A percentile compares a stretch with the other conserved stretches of the same genome.
Conservation (phyloP, 2,329 filamentous ascomycete species). For the Pyrenophora tritici-repentis region DNA sequence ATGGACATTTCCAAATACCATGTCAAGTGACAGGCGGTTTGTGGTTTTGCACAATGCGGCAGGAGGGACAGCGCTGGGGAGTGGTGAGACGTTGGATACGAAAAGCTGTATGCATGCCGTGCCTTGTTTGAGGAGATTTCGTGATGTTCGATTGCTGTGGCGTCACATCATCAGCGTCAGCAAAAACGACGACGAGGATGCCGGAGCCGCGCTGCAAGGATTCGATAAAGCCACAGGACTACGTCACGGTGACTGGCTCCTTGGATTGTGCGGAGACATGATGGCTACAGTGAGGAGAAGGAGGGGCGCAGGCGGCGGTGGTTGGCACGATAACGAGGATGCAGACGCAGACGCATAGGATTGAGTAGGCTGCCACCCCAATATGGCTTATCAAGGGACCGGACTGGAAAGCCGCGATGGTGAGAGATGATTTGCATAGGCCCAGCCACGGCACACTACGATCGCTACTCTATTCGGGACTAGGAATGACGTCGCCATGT, state of each 20-base stretch:
- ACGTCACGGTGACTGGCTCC: conserved; percentile 12
- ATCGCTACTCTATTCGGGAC: conserved; percentile 10
- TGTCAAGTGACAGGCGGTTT: neutral
- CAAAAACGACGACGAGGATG: neutral
- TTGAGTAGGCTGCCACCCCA: no score
- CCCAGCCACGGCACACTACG: conserved; percentile 9
- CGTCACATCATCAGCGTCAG: conserved; percentile 3
- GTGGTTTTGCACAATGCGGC: neutral
- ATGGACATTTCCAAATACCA: neutral
- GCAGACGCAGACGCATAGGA: neutral
- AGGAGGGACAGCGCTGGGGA: no score
- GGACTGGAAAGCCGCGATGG: conserved; percentile 5
- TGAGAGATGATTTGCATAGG: neutral
- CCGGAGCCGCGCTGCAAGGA: neutral
- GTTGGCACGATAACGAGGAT: conserved; percentile 13
- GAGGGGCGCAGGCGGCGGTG: conserved; percentile 6
- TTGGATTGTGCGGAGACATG: conserved; percentile 1
- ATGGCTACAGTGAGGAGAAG: conserved; percentile 10
- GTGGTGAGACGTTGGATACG: conserved; percentile 7
- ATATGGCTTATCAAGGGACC: conserved; percentile 1
- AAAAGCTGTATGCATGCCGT: neutral
- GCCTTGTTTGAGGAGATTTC: conserved; percentile 8
- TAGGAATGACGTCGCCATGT: conserved; percentile 14
- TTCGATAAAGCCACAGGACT: conserved; percentile 6
- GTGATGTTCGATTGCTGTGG: conserved; percentile 4